Evolutionary conservation across 176 grass and related monocot genomes (phyloP).

Genomic region (Echinochloa phyllopogon): DNA sequence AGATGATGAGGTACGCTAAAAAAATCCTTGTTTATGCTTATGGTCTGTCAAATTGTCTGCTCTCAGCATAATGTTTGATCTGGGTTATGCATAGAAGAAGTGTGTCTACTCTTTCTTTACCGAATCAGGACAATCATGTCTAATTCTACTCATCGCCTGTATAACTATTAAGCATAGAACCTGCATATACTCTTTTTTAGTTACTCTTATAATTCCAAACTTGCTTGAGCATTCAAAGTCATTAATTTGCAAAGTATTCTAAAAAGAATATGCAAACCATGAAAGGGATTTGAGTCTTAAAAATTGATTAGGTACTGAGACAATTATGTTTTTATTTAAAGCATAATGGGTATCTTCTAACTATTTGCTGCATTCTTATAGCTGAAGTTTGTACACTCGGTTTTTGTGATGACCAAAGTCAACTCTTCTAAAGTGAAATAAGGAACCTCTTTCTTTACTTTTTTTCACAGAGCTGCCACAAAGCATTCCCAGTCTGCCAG

Average conservation of each 20-base stretch:
- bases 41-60: not conserved
- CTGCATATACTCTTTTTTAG: not conserved
- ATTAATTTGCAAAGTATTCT: not conserved
- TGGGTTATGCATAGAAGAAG: not conserved
- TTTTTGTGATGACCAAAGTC: not conserved
- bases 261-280: conserved; percentile 23
- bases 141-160: not conserved
- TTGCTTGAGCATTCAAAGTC: conserved; percentile 13
- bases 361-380: not conserved
- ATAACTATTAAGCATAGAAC: not conserved
- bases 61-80: not conserved
- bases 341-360: not conserved
- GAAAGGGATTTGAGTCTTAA: conserved; percentile 14
- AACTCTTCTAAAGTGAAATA: not conserved
- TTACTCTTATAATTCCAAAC: conserved; percentile 4
- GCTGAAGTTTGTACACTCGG: not conserved
- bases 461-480: conserved; percentile 66
- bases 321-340: not conserved
- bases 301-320: not conserved
- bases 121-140: not conserved
- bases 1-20: conserved; percentile 75
- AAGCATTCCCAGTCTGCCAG: conserved; percentile 78
- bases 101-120: not conserved
- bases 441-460: conserved; percentile 23
- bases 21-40: conserved; percentile 27